Base-by-base conservation (phyloP, 169 alveolate species). In the Sarcocystis neurona region DNA sequence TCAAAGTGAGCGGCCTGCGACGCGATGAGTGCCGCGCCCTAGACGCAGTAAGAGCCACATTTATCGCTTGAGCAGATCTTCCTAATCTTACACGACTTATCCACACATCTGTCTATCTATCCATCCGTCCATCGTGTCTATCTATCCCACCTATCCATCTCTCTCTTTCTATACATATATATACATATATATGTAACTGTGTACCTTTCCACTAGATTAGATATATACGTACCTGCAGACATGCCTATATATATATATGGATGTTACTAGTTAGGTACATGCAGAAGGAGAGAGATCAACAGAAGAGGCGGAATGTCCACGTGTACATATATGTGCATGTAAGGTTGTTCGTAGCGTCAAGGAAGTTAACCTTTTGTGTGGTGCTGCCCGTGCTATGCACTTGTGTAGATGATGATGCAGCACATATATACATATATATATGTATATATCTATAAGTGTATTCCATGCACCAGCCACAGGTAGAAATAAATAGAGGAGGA, bases 21-120 rank as follows among this genome's bases (percentile, higher is more conserved):
- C 56, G 70, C 32, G 90, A 85, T 12, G 90, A 85, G 46, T 85
- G 90, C 77, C 84, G 84, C 12, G 90, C 90, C 60, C 39, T 85
- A 3, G 74, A 53, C 18, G 30, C 56, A n/a, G 90, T 85, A 41
- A 53, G 75, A 18, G 3, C 20, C 32, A 27, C 43, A 5, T 32
- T 10, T 3, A 37, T 15, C 44, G 3, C 82, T 6, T 20, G 20
- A 5, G 8, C 34, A 50, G 3, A 10, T 0, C 18, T 2, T 32
- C 4, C 50, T 47, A 6, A 0, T 46, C 47, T 78, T 47, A 32
- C 37, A 20, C 5, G 46, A 10, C n/a, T 18, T 50, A 8, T 50
- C 60, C n/a, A n/a, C n/a, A n/a, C n/a, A 3, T 70, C 50, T 4
- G 23, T 8, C 30, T 27, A 27, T 70, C 23, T 8, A 6, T 30